Evolutionary conservation across 371 early-diverging fungal species (phyloP).

Genomic region (Syncephalastrum monosporum): DNA sequence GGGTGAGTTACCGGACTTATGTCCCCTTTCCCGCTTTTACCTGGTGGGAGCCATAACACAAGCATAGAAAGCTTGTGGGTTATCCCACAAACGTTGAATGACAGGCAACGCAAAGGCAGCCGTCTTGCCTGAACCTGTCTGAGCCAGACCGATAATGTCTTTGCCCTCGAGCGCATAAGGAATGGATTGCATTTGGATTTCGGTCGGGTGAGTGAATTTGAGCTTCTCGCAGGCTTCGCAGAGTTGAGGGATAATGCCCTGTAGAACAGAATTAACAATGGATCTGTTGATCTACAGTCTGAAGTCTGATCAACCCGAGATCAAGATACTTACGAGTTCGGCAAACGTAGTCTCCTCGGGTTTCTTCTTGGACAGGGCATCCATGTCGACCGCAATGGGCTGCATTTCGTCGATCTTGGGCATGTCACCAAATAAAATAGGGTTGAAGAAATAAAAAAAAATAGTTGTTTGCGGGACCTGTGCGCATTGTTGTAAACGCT

Average conservation of each 20-base stretch:
- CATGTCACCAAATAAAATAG: too few relatives aligned
- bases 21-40: slow-evolving; percentile 34
- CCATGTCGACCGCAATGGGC: slow-evolving; percentile 16
- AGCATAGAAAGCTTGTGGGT: slow-evolving; percentile 89
- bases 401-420: too few relatives aligned
- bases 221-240: slow-evolving; percentile 88
- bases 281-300: not conserved
- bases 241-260: slow-evolving; percentile 84
- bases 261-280: not conserved
- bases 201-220: slow-evolving; percentile 90
- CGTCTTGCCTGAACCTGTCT: slow-evolving; percentile 97
- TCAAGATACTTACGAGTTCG: slow-evolving; percentile 17
- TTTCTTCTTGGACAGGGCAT: slow-evolving; percentile 21
- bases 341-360: slow-evolving; percentile 31
- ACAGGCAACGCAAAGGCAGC: slow-evolving; percentile 98
- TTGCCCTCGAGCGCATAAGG: slow-evolving; percentile 88
- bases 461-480: too few relatives aligned
- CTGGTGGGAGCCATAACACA: slow-evolving; percentile 98
- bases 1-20: not conserved
- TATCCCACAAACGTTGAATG: slow-evolving; percentile 87
- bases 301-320: not conserved
- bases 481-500: too few relatives aligned
- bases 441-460: too few relatives aligned
- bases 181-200: slow-evolving; percentile 90
- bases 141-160: slow-evolving; percentile 96